Percentiles rank a stretch among this genome's conserved stretches.
These are phyloP conservation scores for Pseudogymnoascus sp. DNA, from an alignment of 2,329 filamentous ascomycete genomes.

Conservation along the genomic window DNA sequence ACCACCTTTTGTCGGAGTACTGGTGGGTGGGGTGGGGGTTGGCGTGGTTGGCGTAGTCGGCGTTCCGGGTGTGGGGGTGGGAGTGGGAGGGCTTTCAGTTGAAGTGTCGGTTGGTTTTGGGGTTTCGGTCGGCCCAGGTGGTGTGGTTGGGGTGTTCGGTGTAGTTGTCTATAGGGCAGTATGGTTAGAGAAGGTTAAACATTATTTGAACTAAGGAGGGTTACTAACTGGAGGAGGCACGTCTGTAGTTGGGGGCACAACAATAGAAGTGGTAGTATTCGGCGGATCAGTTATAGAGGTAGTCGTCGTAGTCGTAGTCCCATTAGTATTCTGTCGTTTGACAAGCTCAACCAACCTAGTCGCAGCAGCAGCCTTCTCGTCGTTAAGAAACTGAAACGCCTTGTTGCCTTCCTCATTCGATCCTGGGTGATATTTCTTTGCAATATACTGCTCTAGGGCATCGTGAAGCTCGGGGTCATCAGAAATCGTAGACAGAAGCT, in stretches of 20 bases:
- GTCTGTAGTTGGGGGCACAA: not conserved
- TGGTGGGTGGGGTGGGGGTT: not conserved
- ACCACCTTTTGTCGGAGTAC: not conserved
- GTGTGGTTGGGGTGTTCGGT: not conserved
- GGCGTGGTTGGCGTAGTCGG: not conserved
- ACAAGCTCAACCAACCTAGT: not conserved
- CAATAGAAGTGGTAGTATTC: not conserved
- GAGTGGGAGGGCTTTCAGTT: not conserved
- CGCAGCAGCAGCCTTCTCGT: not conserved
- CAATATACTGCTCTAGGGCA: not conserved
- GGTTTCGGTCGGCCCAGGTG: not conserved
- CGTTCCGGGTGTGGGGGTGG: not conserved
- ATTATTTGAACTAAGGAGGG: not conserved
- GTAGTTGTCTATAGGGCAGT: not conserved
- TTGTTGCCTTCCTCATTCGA: not conserved
- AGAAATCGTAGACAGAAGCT: not conserved
- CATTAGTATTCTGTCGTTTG: not conserved
- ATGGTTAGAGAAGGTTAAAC: not conserved
- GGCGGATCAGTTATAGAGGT: not conserved
- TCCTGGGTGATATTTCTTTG: not conserved
- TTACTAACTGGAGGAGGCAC: not conserved
- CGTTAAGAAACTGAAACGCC: not conserved
- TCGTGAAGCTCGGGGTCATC: not conserved
- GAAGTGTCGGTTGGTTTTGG: not conserved
- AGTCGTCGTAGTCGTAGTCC: not conserved